These are phyloP conservation scores for Lachnum nothofagi DNA, from an alignment of 2,329 filamentous ascomycete species.

Conservation along the genomic window DNA sequence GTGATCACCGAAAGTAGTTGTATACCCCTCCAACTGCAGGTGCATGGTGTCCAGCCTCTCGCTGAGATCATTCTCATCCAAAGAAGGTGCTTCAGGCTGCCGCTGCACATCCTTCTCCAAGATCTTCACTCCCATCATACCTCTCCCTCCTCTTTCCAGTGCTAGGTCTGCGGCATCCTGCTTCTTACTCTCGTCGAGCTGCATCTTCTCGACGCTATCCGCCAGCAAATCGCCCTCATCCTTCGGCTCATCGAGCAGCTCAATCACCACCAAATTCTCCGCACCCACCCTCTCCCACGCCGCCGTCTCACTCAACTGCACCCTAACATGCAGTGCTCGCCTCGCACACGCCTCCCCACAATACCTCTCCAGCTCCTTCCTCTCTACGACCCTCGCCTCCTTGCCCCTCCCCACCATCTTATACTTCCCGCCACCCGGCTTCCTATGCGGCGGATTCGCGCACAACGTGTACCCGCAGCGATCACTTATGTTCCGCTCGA, in stretches of 20 bases:
- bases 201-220: conserved; percentile 34
- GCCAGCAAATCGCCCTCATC: conserved; percentile 34
- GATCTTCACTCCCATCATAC: conserved; percentile 43
- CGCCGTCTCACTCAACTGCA: conserved; percentile 79
- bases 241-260: conserved; percentile 63
- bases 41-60: conserved; percentile 29
- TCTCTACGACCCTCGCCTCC: conserved; percentile 63
- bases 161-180: conserved; percentile 43
- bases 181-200: conserved; percentile 37
- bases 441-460: conserved; percentile 53
- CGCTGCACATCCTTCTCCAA: conserved; percentile 46
- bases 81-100: conserved; percentile 37
- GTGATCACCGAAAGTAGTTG: conserved; percentile 23
- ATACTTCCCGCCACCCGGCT: conserved; percentile 57
- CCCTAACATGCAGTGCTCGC: conserved; percentile 77
- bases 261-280: conserved; percentile 39
- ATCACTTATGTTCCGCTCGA: conserved; percentile 79
- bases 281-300: conserved; percentile 67
- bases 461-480: conserved; percentile 84
- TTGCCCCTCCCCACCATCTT: conserved; percentile 55
- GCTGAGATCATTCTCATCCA: conserved; percentile 33
- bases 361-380: conserved; percentile 75
- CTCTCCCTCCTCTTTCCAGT: conserved; percentile 44
- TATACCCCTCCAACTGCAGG: conserved; percentile 31
- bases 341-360: conserved; percentile 75